phyloP scores from a whole-genome alignment of 1,139 yeast genomes.

The Debaryomyces robertsiae region DNA sequence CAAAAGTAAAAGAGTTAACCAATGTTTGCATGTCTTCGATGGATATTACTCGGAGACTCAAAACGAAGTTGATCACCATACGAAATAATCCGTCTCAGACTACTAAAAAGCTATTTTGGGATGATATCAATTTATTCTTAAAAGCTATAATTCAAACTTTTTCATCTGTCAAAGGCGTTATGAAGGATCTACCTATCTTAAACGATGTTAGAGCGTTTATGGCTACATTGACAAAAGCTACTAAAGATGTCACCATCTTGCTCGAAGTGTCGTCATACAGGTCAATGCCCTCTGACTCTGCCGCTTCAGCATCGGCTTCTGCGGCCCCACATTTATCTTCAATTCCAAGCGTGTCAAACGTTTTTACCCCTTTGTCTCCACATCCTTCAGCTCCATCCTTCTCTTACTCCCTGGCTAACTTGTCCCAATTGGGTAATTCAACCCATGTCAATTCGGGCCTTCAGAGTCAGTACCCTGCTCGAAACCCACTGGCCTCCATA shows the following conservation, averaged over 20 bases:
- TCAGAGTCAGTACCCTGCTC: slow-evolving; percentile 24
- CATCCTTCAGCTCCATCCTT: slow-evolving; percentile 27
- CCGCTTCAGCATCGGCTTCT: slow-evolving; percentile 11
- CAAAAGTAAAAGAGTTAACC: slow-evolving; percentile 76
- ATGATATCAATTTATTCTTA: slow-evolving; percentile 78
- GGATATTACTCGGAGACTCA: slow-evolving; percentile 74
- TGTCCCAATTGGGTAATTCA: slow-evolving; percentile 18
- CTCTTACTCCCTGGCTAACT: slow-evolving; percentile 25
- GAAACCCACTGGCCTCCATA: slow-evolving; percentile 40
- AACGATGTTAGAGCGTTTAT: slow-evolving; percentile 80
- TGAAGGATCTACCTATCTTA: slow-evolving; percentile 75
- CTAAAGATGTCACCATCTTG: slow-evolving; percentile 85
- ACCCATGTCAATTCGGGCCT: slow-evolving; percentile 7
- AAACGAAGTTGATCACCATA: slow-evolving; percentile 56
- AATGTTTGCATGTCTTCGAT: slow-evolving; percentile 77
- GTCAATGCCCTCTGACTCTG: slow-evolving; percentile 32
- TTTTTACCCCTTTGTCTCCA: slow-evolving; percentile 37
- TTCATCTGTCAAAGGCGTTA: slow-evolving; percentile 81
- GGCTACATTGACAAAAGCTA: slow-evolving; percentile 80
- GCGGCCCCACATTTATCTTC: slow-evolving; percentile 30
- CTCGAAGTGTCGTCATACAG: slow-evolving; percentile 59
- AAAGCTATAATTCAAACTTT: slow-evolving; percentile 82
- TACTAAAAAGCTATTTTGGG: slow-evolving; percentile 76
- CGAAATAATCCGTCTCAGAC: slow-evolving; percentile 52
- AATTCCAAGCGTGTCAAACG: slow-evolving; percentile 37